These are phyloP conservation scores for Lentinula detonsa DNA, from an alignment of 768 basidiomycete genomes.

Conservation along the genomic window DNA sequence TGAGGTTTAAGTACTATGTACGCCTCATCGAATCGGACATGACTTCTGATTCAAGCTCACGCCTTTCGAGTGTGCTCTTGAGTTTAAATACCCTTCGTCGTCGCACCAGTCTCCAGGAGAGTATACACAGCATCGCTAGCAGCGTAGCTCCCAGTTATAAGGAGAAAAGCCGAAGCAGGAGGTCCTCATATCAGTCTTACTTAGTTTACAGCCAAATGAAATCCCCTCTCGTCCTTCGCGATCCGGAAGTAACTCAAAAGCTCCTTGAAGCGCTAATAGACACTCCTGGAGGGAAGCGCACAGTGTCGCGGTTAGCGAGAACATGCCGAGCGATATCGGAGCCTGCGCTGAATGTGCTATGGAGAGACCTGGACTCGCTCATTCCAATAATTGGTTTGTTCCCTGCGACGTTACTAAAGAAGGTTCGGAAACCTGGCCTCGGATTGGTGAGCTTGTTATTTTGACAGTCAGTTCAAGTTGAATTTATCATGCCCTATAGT, in stretches of 20 bases:
- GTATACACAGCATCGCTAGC: constrained; percentile 21
- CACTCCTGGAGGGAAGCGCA: constrained; percentile 58
- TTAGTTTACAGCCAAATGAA: constrained; percentile 44
- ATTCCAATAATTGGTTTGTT: constrained; percentile 68
- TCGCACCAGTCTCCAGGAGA: constrained; percentile 25
- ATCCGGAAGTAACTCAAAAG: constrained; percentile 50
- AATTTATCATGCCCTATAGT: constrained; percentile 27
- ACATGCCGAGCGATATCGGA: constrained; percentile 72
- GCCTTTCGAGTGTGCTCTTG: constrained; percentile 28
- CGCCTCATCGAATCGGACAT: constrained; percentile 22
- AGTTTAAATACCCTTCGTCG: constrained; percentile 26
- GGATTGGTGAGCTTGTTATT: constrained; percentile 55
- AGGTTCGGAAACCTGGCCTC: constrained; percentile 64
- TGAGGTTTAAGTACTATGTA: constrained; percentile 28
- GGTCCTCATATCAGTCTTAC: constrained; percentile 32
- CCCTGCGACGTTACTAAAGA: constrained; percentile 61
- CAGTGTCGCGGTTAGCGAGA: constrained; percentile 64
- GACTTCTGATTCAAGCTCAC: constrained; percentile 25
- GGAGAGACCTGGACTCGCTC: constrained; percentile 75
- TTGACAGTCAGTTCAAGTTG: no score
- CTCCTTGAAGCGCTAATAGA: constrained; percentile 48
- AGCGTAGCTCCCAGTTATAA: constrained; percentile 9
- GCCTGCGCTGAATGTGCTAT: constrained; percentile 64
- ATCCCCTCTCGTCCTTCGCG: constrained; percentile 51
- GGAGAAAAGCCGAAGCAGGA: constrained; percentile 18